phyloP scores from a whole-genome alignment of 2,329 filamentous ascomycete genomes.

The Penicillium capsulatum region DNA sequence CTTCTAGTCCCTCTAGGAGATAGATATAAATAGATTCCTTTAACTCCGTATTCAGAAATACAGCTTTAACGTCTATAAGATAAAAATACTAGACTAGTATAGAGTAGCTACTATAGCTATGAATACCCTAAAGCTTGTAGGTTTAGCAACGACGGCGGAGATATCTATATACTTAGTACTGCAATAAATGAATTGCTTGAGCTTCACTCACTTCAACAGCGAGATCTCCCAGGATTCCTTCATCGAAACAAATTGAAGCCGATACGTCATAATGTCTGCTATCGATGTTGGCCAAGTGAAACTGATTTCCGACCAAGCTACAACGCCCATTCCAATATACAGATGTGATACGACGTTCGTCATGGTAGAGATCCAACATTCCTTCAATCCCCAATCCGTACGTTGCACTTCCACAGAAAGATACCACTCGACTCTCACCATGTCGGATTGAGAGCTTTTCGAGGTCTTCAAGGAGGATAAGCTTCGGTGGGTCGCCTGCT shows the following conservation, averaged over 20 bases:
- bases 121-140: no score
- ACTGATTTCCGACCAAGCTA: constrained; percentile 3
- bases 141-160: no score
- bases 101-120: no score
- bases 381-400: constrained; percentile 4
- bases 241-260: constrained; percentile 2
- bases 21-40: no score
- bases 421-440: constrained; percentile 5
- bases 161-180: no score
- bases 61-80: no score
- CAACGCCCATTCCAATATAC: constrained; percentile 11
- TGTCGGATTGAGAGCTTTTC: constrained; percentile 5
- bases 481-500: not conserved
- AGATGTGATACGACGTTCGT: constrained; percentile 1
- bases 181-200: no score
- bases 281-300: constrained; percentile 7
- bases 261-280: not conserved
- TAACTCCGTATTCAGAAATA: no score
- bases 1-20: no score
- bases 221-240: constrained; percentile 10
- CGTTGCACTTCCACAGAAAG: constrained; percentile 8
- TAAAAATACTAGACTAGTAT: no score
- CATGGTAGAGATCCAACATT: constrained; percentile 6
- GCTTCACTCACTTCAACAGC: constrained; percentile 1
- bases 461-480: constrained; percentile 3